phyloP scores from a whole-genome alignment of 139 green algal species.

The Gonium pectorale region DNA sequence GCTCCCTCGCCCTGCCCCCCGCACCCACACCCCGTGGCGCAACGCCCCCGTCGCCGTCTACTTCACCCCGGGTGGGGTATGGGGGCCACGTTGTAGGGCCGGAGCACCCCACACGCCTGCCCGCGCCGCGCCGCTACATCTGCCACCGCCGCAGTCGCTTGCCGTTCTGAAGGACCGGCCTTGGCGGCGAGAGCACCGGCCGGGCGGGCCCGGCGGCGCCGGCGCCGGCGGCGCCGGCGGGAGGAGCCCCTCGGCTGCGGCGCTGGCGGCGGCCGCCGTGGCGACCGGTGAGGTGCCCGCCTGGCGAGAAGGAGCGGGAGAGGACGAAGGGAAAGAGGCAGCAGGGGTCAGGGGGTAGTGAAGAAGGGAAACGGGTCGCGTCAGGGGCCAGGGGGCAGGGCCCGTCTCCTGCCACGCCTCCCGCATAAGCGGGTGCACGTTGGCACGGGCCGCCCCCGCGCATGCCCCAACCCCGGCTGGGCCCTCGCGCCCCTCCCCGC shows the following conservation, averaged over 20 bases:
- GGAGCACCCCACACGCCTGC: too few species aligned
- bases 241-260: neutral
- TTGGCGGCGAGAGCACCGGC: neutral
- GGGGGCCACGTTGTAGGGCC: too few species aligned
- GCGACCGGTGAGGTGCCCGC: neutral
- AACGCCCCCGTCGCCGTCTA: too few species aligned
- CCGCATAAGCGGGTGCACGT: neutral
- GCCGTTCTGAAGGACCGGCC: slow-evolving; percentile 6
- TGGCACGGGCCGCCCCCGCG: neutral
- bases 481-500: too few species aligned
- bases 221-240: neutral
- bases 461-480: neutral
- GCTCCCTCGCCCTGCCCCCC: too few species aligned
- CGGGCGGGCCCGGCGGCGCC: neutral
- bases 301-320: neutral
- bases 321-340: neutral
- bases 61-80: too few species aligned
- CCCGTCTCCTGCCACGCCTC: neutral
- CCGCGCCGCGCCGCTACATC: too few species aligned
- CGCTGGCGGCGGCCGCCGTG: slow-evolving; percentile 36
- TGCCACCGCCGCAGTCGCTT: neutral
- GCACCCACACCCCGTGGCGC: too few species aligned
- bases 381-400: neutral
- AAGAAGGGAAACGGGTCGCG: neutral
- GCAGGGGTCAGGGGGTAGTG: neutral